A percentile compares a stretch with the other conserved stretches of the same genome.
Evolutionary conservation across 1,139 yeast genomes (phyloP).

Genomic region (Candida sp.): DNA sequence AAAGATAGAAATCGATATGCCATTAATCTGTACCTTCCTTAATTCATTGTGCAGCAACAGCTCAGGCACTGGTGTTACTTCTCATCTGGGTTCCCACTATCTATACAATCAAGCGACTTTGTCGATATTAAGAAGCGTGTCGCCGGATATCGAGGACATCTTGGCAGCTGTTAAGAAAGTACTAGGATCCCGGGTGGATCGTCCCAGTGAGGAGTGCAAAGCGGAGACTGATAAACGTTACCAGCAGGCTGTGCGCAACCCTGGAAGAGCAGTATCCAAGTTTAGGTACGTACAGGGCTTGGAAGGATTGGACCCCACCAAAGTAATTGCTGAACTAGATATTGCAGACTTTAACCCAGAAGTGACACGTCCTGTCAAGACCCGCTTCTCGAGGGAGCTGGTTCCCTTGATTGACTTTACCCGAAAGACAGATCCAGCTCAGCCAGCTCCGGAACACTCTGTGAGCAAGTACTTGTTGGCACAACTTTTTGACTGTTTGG

Average conservation of each 20-base stretch:
- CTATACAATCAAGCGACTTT: slow-evolving; percentile 24
- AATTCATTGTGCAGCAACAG: slow-evolving; percentile 33
- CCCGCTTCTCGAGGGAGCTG: slow-evolving; percentile 23
- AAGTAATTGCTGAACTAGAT: slow-evolving; percentile 13
- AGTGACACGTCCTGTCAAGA: slow-evolving; percentile 29
- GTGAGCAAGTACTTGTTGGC: slow-evolving; percentile 35
- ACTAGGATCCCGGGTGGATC: slow-evolving; percentile 3
- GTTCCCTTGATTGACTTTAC: slow-evolving; percentile 37
- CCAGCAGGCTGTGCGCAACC: slow-evolving; percentile 7
- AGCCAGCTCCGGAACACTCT: slow-evolving; percentile 12
- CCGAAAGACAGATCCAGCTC: slow-evolving; percentile 17
- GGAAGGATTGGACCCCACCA: slow-evolving; percentile 17
- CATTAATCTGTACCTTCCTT: slow-evolving; percentile 31
- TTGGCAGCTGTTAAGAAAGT: slow-evolving; percentile 17
- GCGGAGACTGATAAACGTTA: slow-evolving; percentile 20
- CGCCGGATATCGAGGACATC: slow-evolving; percentile 33
- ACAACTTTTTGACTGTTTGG: slow-evolving; percentile 34
- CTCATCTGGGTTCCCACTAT: slow-evolving; percentile 32
- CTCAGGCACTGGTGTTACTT: slow-evolving; percentile 29
- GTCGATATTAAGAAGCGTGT: slow-evolving; percentile 9
- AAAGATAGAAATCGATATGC: slow-evolving; percentile 15
- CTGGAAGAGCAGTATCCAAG: background rate
- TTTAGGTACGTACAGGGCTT: slow-evolving; percentile 3
- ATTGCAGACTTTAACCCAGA: slow-evolving; percentile 26
- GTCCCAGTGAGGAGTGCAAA: slow-evolving; percentile 2